Evolutionary conservation across 768 basidiomycete species (phyloP), one percentile per base, ranked within the genome.

Genomic region (Suillus variegatus): DNA sequence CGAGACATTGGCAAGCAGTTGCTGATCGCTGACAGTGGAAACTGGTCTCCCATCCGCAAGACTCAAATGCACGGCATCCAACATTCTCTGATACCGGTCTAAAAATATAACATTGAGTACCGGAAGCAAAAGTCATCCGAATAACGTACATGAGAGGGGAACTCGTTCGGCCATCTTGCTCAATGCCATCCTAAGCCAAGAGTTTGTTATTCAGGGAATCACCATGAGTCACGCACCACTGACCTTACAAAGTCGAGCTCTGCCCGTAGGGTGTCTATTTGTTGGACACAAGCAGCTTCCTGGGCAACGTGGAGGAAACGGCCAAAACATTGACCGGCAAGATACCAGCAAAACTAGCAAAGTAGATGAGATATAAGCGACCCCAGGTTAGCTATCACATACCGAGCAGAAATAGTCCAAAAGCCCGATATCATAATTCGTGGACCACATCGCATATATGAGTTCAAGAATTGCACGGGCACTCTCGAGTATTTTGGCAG

Each of bases 161-260:
- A 91, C 82, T 20, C 87, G 85, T 69, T 88, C 84, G 0, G 89
- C 90, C 66, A 91, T 82, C 69, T 85, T 86, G 13, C 77, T 75
- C 28, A 92, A 82, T 3, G 89, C 87, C 43, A 79, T 78, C 41
- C 90, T 91, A 63, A 44, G 56, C 60, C 57, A 41, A 52, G 41
- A 41, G 22, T 41, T 47, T 57, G 52, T 56, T 52, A 47, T 63
- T 13, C 32, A 35, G 7, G 22, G 25, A 46, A 35, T 9, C 36
- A 44, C 9, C 25, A 13, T 20, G 41, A 22, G 25, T 54, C 32
- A 18, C 18, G 35, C 6, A 36, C 62, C 55, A 79, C 86, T 58
- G 58, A 90, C 89, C 84, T 81, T n/a, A 92, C 81, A 70, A 89
- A 90, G 63, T 86, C 86, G 36, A 92, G 77, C 73, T 93, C 92